These are phyloP conservation scores for Rhizoctonia solani DNA, from an alignment of 1,284 basidiomycete species.

Conservation along the genomic window DNA sequence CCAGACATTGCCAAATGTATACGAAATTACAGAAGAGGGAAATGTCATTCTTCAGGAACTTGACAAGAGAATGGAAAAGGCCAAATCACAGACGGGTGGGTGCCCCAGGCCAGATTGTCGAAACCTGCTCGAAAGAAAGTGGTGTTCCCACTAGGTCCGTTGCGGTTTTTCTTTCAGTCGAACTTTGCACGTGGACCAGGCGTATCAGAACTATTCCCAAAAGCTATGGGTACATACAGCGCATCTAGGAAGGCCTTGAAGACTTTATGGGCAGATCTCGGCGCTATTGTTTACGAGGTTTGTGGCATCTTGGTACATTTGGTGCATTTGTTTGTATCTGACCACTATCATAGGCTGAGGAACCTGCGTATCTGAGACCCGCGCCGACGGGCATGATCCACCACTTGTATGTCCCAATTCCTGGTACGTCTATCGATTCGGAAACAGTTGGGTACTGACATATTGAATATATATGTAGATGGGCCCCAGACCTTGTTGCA, in stretches of 20 bases:
- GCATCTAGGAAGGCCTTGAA: neutral
- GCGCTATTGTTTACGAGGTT: slow-evolving; percentile 16
- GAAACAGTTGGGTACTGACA: neutral
- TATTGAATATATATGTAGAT: no score
- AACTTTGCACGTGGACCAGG: no score
- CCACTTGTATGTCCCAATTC: slow-evolving; percentile 10
- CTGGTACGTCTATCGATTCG: slow-evolving; percentile 1
- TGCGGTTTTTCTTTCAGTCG: slow-evolving; percentile 13
- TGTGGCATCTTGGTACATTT: no score
- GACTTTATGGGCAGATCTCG: slow-evolving; percentile 5
- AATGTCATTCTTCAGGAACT: slow-evolving; percentile 11
- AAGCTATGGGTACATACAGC: neutral
- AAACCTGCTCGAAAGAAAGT: neutral
- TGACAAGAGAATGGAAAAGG: slow-evolving; percentile 15
- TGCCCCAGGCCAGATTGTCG: neutral
- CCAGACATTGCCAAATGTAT: neutral
- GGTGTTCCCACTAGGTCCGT: neutral
- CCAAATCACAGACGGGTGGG: slow-evolving; percentile 6
- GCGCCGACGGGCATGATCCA: slow-evolving; percentile 2
- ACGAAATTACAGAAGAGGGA: slow-evolving; percentile 24
- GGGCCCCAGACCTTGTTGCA: slow-evolving; percentile 16
- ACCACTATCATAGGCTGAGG: slow-evolving; percentile 1
- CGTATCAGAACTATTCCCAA: no score
- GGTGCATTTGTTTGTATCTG: neutral
- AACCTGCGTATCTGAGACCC: neutral